Conservation (phyloP, 2,329 filamentous ascomycete genomes). For the Ramichloridium luteum region DNA sequence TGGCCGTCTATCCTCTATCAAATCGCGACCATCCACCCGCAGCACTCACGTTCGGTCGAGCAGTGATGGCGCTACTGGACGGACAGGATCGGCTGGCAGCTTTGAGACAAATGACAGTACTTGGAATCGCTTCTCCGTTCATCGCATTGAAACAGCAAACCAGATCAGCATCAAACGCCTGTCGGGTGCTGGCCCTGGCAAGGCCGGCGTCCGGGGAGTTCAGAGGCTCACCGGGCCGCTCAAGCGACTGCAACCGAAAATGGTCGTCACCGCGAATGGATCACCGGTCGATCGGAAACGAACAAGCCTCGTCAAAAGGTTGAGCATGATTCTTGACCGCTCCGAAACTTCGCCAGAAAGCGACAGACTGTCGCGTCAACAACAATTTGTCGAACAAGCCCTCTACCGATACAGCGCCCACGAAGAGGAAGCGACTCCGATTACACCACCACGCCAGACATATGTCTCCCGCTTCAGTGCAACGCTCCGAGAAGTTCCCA, state of each 20-base stretch:
- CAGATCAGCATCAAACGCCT: slow-evolving; percentile 1
- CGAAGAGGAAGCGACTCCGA: not conserved
- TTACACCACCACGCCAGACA: not conserved
- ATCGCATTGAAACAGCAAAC: slow-evolving; percentile 1
- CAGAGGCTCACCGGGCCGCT: not conserved
- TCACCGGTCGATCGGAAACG: not conserved
- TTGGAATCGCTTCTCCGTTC: not conserved
- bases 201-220: not conserved
- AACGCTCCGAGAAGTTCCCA: not conserved
- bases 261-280: not conserved
- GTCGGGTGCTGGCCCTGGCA: not conserved
- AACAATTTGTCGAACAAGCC: not conserved
- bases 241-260: not conserved
- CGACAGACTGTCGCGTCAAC: not conserved
- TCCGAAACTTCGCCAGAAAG: not conserved
- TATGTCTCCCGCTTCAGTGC: not conserved
- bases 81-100: not conserved
- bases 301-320: not conserved
- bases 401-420: not conserved
- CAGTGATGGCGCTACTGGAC: not conserved
- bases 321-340: not conserved
- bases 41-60: not conserved
- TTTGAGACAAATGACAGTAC: not conserved
- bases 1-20: not conserved
- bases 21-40: not conserved